Evolutionary conservation across 2,329 filamentous ascomycete species (phyloP), one percentile per base, ranked within the genome.

Genomic region (Botryosphaeria dothidea): DNA sequence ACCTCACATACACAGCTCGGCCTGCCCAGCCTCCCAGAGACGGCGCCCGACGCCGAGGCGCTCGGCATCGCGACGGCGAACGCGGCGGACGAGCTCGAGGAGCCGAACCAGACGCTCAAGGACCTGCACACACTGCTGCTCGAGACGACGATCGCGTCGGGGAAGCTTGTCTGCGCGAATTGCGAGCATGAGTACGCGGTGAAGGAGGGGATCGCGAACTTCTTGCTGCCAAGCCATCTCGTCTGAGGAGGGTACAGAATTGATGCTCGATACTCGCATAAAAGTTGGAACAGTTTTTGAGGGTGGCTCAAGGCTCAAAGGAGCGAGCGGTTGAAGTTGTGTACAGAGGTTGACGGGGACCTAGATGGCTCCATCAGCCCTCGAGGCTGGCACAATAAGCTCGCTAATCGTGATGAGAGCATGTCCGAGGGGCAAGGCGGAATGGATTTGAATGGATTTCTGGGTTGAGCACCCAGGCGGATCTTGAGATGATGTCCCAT

Each of bases 131-230:
- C 86, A 23, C 78, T 97, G 63, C 82, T 98, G 41, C 83, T 97
- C 70, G 92, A 98, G 84, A 99, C 95, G 66, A 90, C 93, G 72
- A 91, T 99, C 66, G 85, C 88, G 41, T 91, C 94, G 79, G 95
- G 95, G 3, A 94, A 92, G 79, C 84, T 99, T 69, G 91, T 93
- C 4, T 99, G 95, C 77, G 93, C 87, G 54, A 91, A 91, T 78
- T 99, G 95, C 75, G 92, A 91, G 54, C 94, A 98, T 76, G 92
- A 96, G 82, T 99, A 98, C 79, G 88, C 88, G 66, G 90, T 99
- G 68, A 93, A 95, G 76, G 94, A 99, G 80, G 95, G 95, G 4
- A 97, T 98, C 77, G 92, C 93, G 66, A 98, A 98, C 79, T 99
- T 99, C 74, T 80, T 99, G 75, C 80, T 99, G 70, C 95, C 95